Conservation (phyloP, 306 rosid genomes). For the Ammopiptanthus mongolicus region DNA sequence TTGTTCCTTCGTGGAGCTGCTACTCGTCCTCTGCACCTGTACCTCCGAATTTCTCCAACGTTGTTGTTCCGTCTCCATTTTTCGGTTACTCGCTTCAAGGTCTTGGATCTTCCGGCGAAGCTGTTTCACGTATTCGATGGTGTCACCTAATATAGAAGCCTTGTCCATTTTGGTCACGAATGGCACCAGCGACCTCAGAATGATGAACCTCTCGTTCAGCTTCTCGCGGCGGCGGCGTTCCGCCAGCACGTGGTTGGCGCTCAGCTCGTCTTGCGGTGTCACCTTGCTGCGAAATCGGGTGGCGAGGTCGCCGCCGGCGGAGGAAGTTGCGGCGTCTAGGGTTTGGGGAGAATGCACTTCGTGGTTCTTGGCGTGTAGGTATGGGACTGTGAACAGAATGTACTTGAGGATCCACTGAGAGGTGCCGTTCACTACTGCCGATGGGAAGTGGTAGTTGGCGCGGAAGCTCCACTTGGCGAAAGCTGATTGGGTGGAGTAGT, state of each 20-base stretch:
- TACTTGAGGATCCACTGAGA: slow-evolving; percentile 75
- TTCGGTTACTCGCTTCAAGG: slow-evolving; percentile 56
- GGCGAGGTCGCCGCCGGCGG: not conserved
- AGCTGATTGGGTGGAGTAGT: slow-evolving; percentile 52
- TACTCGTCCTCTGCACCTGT: slow-evolving; percentile 26
- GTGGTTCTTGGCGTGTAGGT: slow-evolving; percentile 60
- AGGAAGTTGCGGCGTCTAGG: not conserved
- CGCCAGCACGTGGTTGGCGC: slow-evolving; percentile 80
- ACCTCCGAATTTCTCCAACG: slow-evolving; percentile 24
- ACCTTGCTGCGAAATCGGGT: slow-evolving; percentile 44
- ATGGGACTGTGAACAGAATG: slow-evolving; percentile 63
- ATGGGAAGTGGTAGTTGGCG: slow-evolving; percentile 25
- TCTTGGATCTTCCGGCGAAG: slow-evolving; percentile 67
- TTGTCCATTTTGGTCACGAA: slow-evolving; percentile 95
- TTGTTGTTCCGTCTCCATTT: slow-evolving; percentile 38
- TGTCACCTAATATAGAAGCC: slow-evolving; percentile 85
- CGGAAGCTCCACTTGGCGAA: slow-evolving; percentile 38
- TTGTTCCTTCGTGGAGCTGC: slow-evolving; percentile 15
- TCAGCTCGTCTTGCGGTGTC: slow-evolving; percentile 67
- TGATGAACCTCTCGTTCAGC: slow-evolving; percentile 78
- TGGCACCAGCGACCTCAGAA: slow-evolving; percentile 72
- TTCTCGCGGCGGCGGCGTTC: slow-evolving; percentile 82
- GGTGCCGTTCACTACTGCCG: slow-evolving; percentile 1
- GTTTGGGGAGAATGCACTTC: slow-evolving; percentile 43
- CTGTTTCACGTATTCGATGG: slow-evolving; percentile 86